Evolutionary conservation across 2,329 filamentous ascomycete genomes (phyloP).

Genomic region (Penicillium sp.): DNA sequence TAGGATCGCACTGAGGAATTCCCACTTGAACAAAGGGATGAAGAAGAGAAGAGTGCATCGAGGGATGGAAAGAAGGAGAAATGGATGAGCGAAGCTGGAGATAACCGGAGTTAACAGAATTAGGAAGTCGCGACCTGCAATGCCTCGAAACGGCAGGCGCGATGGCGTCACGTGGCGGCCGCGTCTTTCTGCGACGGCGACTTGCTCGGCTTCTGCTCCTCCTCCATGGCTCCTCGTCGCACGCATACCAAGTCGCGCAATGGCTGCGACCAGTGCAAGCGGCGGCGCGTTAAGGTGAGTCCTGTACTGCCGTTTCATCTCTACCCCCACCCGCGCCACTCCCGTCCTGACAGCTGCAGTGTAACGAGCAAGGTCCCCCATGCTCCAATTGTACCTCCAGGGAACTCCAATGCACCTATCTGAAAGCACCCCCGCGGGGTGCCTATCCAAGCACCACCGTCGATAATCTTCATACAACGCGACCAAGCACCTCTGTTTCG

Average conservation of each 20-base stretch:
- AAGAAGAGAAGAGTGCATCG: not conserved
- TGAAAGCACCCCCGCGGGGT: constrained; percentile 26
- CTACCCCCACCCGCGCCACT: not conserved
- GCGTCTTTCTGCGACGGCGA: not conserved
- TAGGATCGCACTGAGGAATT: too few relatives aligned
- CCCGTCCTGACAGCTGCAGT: constrained; percentile 31
- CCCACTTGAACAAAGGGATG: not conserved
- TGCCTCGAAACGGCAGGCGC: constrained; percentile 1
- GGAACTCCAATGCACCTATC: constrained; percentile 38
- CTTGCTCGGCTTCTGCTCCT: not conserved
- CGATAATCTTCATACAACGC: too few relatives aligned
- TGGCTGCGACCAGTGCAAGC: constrained; percentile 48
- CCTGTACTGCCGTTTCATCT: too few relatives aligned
- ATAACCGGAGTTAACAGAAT: not conserved
- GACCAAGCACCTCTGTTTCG: constrained; percentile 10
- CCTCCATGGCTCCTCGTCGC: constrained; percentile 43
- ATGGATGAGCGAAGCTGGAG: too few relatives aligned
- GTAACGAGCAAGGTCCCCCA: constrained; percentile 45
- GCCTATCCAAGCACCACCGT: not conserved
- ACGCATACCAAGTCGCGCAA: constrained; percentile 49
- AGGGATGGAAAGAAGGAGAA: not conserved
- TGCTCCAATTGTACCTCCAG: constrained; percentile 45
- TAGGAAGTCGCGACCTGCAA: not conserved
- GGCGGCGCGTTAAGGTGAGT: constrained; percentile 46
- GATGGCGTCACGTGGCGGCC: not conserved